Percentiles rank a stretch among this genome's conserved stretches.
Evolutionary conservation across 2,329 filamentous ascomycete species (phyloP).

Genomic region (Colletotrichum simmondsii): DNA sequence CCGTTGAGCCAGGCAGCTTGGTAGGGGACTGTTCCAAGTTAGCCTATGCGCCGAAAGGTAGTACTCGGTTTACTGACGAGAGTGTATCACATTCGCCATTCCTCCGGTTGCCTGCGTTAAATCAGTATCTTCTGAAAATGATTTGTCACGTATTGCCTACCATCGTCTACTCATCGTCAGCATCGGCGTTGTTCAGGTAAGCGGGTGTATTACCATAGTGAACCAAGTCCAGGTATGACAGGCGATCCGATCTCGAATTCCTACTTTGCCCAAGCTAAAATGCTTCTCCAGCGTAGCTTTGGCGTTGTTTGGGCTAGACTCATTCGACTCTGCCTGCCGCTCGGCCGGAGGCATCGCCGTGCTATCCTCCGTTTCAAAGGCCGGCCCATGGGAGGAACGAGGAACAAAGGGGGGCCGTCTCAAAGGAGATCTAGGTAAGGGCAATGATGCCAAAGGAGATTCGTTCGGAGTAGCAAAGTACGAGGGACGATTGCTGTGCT

Average conservation of each 20-base stretch:
- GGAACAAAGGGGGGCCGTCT: conserved; percentile 27
- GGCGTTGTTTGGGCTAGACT: conserved; percentile 46
- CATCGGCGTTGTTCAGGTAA: background rate
- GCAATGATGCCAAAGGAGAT: background rate
- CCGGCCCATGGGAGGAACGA: conserved; percentile 27
- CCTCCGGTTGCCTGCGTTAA: conserved; percentile 62
- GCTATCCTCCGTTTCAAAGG: background rate
- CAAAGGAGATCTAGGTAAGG: background rate
- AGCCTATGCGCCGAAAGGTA: conserved; percentile 68
- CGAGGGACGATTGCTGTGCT: conserved; percentile 42
- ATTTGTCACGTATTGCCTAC: conserved; percentile 36
- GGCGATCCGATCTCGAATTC: conserved; percentile 61
- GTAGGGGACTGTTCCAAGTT: conserved; percentile 59
- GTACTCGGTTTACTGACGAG: conserved; percentile 58
- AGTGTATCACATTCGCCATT: conserved; percentile 64
- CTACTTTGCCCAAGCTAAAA: conserved; percentile 44
- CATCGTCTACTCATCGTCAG: conserved; percentile 43
- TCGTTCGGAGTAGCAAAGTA: conserved; percentile 40
- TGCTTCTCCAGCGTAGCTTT: conserved; percentile 42
- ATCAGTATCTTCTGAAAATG: background rate
- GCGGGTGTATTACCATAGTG: conserved; percentile 58
- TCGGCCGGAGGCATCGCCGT: conserved; percentile 19
- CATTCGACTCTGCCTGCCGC: conserved; percentile 35
- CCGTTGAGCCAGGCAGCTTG: conserved; percentile 65
- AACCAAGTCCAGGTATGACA: conserved; percentile 81